phyloP scores from a whole-genome alignment of 768 basidiomycete genomes.

The Mycena galopus region DNA sequence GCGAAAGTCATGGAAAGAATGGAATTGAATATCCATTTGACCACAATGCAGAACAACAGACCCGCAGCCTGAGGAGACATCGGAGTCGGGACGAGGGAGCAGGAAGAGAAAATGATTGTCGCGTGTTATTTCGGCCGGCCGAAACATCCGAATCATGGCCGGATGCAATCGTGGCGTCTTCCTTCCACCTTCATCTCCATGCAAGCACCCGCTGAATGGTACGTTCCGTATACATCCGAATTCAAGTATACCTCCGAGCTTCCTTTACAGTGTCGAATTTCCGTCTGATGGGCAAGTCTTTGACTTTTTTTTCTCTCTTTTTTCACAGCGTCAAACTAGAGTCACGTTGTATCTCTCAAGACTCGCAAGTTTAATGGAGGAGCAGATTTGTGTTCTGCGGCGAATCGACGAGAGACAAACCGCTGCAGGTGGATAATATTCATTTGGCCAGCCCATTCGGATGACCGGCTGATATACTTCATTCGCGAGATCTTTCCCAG shows the following conservation, averaged over 20 bases:
- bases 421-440: slow-evolving; percentile 4
- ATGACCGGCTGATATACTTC: neutral
- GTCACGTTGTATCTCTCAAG: slow-evolving; percentile 8
- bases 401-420: slow-evolving; percentile 27
- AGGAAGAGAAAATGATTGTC: too few relatives aligned
- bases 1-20: too few relatives aligned
- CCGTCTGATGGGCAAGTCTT: neutral
- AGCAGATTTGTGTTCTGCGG: slow-evolving; percentile 21
- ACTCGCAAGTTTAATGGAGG: slow-evolving; percentile 23
- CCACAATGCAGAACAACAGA: too few relatives aligned
- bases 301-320: neutral
- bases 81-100: too few relatives aligned
- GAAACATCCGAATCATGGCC: too few relatives aligned
- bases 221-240: neutral
- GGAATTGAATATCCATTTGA: too few relatives aligned
- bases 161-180: neutral
- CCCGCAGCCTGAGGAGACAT: too few relatives aligned
- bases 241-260: neutral
- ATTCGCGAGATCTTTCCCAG: slow-evolving; percentile 24
- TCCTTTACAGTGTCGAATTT: neutral
- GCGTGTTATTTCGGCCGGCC: too few relatives aligned
- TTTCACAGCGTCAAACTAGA: neutral
- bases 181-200: neutral
- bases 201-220: neutral
- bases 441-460: neutral